Evolutionary conservation across 208 protist species (phyloP).

Genomic region (Trypanosoma platydactyli): DNA sequence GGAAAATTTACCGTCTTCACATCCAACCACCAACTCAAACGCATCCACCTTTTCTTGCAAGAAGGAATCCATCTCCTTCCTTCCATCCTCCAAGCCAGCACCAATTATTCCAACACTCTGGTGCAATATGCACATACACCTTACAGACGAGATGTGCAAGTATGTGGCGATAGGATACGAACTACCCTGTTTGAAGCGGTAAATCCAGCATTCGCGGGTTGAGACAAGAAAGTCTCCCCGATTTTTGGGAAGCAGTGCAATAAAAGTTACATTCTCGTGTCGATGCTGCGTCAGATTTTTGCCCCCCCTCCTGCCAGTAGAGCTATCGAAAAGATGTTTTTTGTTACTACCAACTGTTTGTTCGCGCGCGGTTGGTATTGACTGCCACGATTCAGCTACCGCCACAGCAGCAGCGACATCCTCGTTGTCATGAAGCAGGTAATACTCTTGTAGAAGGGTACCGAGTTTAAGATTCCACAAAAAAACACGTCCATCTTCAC

Average conservation of each 20-base stretch:
- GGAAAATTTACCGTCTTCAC: constrained; percentile 21
- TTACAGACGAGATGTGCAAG: constrained; percentile 17
- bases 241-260: constrained; percentile 19
- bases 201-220: constrained; percentile 29
- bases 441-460: constrained; percentile 24
- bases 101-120: constrained; percentile 4
- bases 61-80: not conserved
- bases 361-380: not conserved
- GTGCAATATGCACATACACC: constrained; percentile 25
- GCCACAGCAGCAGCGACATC: not conserved
- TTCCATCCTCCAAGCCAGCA: not conserved
- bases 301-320: not conserved
- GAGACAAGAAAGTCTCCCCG: constrained; percentile 26
- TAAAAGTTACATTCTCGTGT: constrained; percentile 13
- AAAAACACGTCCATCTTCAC: constrained; percentile 43
- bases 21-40: constrained; percentile 26
- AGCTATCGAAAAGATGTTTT: not conserved
- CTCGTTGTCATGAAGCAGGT: constrained; percentile 14
- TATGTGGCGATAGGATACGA: constrained; percentile 15
- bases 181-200: constrained; percentile 25
- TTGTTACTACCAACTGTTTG: not conserved
- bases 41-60: not conserved
- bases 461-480: constrained; percentile 35
- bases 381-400: too few species aligned
- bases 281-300: not conserved